phyloP scores from a whole-genome alignment of 345 rosid genomes.

The Gossypium thurberi region DNA sequence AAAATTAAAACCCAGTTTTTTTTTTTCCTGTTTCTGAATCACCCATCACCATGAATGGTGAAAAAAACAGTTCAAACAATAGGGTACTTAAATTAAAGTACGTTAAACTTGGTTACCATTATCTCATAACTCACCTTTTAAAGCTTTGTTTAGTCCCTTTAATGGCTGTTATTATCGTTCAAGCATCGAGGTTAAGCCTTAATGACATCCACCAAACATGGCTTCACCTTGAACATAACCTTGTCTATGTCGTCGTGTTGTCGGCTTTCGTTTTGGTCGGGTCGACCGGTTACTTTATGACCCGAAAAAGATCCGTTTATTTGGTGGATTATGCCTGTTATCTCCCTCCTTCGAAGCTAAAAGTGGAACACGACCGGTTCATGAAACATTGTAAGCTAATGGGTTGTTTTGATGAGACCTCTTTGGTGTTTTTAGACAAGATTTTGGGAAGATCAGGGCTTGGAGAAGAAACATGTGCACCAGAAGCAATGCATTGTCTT shows the following conservation, averaged over 20 bases:
- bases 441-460: slow-evolving; percentile 78
- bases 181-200: slow-evolving; percentile 55
- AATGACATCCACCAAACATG: slow-evolving; percentile 60
- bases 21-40: not conserved
- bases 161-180: slow-evolving; percentile 46
- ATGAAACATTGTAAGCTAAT: slow-evolving; percentile 73
- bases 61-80: slow-evolving; percentile 12
- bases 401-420: slow-evolving; percentile 71
- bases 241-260: slow-evolving; percentile 57
- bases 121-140: slow-evolving; percentile 55
- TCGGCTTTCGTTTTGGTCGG: slow-evolving; percentile 57
- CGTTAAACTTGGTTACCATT: slow-evolving; percentile 86
- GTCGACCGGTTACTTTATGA: slow-evolving; percentile 73
- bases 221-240: slow-evolving; percentile 85
- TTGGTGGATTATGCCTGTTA: slow-evolving; percentile 72
- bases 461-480: slow-evolving; percentile 86
- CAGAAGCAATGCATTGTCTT: slow-evolving; percentile 64
- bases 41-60: slow-evolving; percentile 32
- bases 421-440: slow-evolving; percentile 79
- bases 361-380: slow-evolving; percentile 50
- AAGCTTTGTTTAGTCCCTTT: slow-evolving; percentile 69
- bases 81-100: slow-evolving; percentile 73
- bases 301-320: slow-evolving; percentile 73
- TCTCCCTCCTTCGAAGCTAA: slow-evolving; percentile 54
- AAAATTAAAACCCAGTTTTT: not conserved